phyloP scores from a whole-genome alignment of 805 yeast species.

The Spathaspora sp. region DNA sequence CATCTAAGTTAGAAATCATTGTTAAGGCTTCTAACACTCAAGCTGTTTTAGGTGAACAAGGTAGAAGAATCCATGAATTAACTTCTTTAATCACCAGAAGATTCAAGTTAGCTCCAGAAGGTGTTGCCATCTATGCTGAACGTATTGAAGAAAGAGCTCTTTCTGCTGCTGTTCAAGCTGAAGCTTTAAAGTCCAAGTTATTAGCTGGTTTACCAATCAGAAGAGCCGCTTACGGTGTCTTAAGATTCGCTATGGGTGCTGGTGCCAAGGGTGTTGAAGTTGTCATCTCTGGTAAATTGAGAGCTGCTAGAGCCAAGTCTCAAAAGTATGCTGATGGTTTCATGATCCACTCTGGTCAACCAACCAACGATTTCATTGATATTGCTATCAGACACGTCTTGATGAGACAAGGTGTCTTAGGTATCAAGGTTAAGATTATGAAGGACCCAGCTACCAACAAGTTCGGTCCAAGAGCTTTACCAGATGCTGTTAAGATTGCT shows the following conservation, averaged over 20 bases:
- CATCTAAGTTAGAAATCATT: constrained; percentile 96
- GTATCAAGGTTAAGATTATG: constrained; percentile 99
- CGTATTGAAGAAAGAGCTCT: constrained; percentile 99
- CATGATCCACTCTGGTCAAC: constrained; percentile 99
- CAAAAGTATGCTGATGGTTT: constrained; percentile 99
- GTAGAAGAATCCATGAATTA: constrained; percentile 99
- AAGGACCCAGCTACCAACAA: constrained; percentile 91
- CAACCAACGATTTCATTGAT: constrained; percentile 98
- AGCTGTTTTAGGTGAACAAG: constrained; percentile 98
- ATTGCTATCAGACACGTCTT: constrained; percentile 99
- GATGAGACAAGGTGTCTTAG: constrained; percentile 99
- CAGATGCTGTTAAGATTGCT: constrained; percentile 88
- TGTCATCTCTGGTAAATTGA: constrained; percentile 98
- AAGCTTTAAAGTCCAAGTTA: constrained; percentile 96
- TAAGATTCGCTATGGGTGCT: constrained; percentile 99
- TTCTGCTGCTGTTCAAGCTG: constrained; percentile 99
- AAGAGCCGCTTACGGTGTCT: constrained; percentile 99
- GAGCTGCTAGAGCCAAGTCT: constrained; percentile 99
- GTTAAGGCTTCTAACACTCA: constrained; percentile 99
- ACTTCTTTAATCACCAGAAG: constrained; percentile 97
- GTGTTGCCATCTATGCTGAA: constrained; percentile 95
- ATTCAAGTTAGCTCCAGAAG: constrained; percentile 93
- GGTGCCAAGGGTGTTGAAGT: constrained; percentile 99
- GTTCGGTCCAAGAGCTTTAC: constrained; percentile 86
- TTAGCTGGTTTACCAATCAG: constrained; percentile 98